Evolutionary conservation across 108 stramenopile genomes (phyloP), one percentile per base, ranked within the genome.

Genomic region (Skeletonema costatum): DNA sequence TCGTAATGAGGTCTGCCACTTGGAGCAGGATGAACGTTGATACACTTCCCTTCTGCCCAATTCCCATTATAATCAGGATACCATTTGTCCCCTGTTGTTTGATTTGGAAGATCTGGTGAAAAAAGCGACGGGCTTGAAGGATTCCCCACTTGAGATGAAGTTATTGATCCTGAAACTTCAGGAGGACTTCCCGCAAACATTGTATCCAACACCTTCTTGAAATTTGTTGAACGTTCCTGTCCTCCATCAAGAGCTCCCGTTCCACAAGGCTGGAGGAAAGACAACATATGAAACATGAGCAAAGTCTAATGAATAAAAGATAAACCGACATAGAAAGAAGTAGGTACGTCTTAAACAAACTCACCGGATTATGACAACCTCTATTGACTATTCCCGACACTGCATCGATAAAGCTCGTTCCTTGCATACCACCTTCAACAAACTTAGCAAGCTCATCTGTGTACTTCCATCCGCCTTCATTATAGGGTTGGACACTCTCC

Each of bases 391-490:
- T 73, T 3, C 77, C 77, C 2, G 35, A 39, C 2, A 78, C 77
- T 33, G 48, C 38, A 66, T 78, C 71, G 9, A 78, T 78, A 21
- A 78, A 78, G 30, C 38, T 30, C 21, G 70, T 44, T n/a, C 36
- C 77, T 19, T 32, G 2, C 77, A 78, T 72, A 7, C 77, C 64
- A 0, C 81, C 76, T 44, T 80, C 70, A 0, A 80, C 83, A 51
- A 84, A 84, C 6, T 66, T 53, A 8, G 64, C 60, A 36, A 84
- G 78, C 44, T 80, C 44, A 5, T 16, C 53, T 11, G 67, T 70
- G 56, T 84, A 84, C 48, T 76, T 42, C 79, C 78, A 84, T 2
- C 86, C 86, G 12, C 60, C 62, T 2, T 35, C 35, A 48, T 84
- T 59, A 70, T 86, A 83, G 7, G 31, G 58, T 59, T 86, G 82